phyloP scores from a whole-genome alignment of 441 rosid species.

The Erodium trifolium region DNA sequence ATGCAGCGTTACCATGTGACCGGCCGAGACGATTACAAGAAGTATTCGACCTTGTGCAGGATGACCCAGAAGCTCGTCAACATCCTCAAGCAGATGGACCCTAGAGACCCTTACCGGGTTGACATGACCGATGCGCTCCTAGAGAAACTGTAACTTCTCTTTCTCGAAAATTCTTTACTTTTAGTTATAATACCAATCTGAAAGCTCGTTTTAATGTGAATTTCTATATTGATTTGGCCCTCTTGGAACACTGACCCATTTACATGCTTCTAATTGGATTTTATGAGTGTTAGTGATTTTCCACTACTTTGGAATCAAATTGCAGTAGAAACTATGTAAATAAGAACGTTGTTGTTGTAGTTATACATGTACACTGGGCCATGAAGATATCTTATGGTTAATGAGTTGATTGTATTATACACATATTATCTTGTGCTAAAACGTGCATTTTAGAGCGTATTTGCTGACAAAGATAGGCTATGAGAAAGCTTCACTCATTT shows the following conservation, averaged over 20 bases:
- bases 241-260: neutral
- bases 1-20: constrained; percentile 60
- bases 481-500: neutral
- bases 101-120: constrained; percentile 58
- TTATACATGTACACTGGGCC: neutral
- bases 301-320: neutral
- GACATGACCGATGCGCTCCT: constrained; percentile 77
- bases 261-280: neutral
- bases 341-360: neutral
- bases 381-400: neutral
- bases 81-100: constrained; percentile 77
- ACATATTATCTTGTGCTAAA: neutral
- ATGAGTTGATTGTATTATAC: neutral
- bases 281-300: neutral
- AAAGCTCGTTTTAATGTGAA: neutral
- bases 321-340: neutral
- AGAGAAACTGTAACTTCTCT: constrained; percentile 68
- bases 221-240: neutral
- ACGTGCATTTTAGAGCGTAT: neutral
- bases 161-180: neutral
- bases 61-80: constrained; percentile 80
- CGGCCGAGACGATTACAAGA: constrained; percentile 85
- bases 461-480: neutral
- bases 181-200: neutral
- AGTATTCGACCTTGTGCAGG: constrained; percentile 72